These are phyloP conservation scores for Hypericum perforatum DNA, from an alignment of 345 rosid species.

Conservation along the genomic window DNA sequence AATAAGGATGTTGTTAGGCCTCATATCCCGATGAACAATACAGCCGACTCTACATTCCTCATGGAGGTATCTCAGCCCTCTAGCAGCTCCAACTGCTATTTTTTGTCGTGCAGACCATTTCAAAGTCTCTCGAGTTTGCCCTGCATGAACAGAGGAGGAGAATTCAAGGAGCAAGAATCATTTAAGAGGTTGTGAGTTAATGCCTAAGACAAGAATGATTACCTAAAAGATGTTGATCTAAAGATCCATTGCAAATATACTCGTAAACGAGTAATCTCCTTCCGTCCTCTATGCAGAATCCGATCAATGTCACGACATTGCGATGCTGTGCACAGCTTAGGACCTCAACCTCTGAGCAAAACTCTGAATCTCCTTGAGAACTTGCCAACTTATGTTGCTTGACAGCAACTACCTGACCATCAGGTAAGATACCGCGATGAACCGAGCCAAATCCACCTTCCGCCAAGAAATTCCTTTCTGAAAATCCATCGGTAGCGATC, in stretches of 20 bases:
- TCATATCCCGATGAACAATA: constrained; percentile 4
- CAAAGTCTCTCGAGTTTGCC: neutral
- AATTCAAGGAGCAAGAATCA: no score
- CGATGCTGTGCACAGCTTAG: constrained; percentile 4
- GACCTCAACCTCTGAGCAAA: constrained; percentile 4
- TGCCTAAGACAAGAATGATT: neutral
- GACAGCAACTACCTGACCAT: constrained; percentile 2
- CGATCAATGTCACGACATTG: neutral
- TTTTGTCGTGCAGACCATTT: neutral
- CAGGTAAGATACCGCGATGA: constrained; percentile 1
- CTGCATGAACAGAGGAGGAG: no score
- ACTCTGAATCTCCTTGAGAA: neutral
- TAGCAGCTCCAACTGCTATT: constrained; percentile 4
- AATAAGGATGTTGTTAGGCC: constrained; percentile 4
- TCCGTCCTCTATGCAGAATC: neutral
- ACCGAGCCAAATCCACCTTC: constrained; percentile 2
- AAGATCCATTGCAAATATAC: constrained; percentile 5
- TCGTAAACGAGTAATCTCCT: neutral
- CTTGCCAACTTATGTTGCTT: constrained; percentile 1
- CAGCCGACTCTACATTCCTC: constrained; percentile 2
- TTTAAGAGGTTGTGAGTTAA: no score
- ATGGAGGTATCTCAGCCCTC: constrained; percentile 3
- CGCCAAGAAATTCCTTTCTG: constrained; percentile 1
- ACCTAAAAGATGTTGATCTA: constrained; percentile 6
- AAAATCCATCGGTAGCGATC: constrained; percentile 2